A percentile compares a stretch with the other conserved stretches of the same genome.
These are phyloP conservation scores for Phanerochaete carnosa DNA, from an alignment of 768 basidiomycete genomes.

Conservation along the genomic window DNA sequence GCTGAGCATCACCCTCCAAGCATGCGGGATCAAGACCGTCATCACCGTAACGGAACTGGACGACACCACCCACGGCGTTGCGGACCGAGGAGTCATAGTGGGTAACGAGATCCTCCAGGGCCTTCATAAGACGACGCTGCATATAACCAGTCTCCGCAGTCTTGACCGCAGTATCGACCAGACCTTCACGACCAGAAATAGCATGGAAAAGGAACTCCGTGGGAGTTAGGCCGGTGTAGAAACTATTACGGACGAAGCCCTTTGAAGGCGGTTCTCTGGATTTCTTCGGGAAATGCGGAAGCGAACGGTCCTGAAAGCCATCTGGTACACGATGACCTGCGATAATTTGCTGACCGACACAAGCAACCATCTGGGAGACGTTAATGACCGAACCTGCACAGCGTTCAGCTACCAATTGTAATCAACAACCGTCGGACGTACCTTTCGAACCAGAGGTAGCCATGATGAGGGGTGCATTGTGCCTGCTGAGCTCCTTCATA, in stretches of 20 bases:
- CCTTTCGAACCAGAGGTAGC: constrained; percentile 99
- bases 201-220: constrained; percentile 99
- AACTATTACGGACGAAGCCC: constrained; percentile 97
- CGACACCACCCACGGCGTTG: constrained; percentile 91
- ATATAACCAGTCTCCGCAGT: constrained; percentile 99
- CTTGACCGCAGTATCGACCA: constrained; percentile 99
- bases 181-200: constrained; percentile 95
- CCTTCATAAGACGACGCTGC: constrained; percentile 99
- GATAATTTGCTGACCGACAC: constrained; percentile 99
- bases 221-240: constrained; percentile 86
- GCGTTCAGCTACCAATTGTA: neutral
- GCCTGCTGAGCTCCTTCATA: constrained; percentile 95
- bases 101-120: constrained; percentile 92
- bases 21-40: constrained; percentile 97
- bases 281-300: constrained; percentile 99
- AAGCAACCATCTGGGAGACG: constrained; percentile 99
- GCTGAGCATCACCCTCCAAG: constrained; percentile 92
- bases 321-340: constrained; percentile 97
- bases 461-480: constrained; percentile 98
- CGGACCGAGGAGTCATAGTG: constrained; percentile 96
- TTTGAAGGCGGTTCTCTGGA: constrained; percentile 95
- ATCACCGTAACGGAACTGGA: constrained; percentile 96
- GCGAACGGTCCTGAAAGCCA: constrained; percentile 97
- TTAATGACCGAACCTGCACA: constrained; percentile 93
- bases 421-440: constrained; percentile 24